These are phyloP conservation scores for Paraphoma chrysanthemicola DNA, from an alignment of 2,329 filamentous ascomycete genomes.

Conservation along the genomic window DNA sequence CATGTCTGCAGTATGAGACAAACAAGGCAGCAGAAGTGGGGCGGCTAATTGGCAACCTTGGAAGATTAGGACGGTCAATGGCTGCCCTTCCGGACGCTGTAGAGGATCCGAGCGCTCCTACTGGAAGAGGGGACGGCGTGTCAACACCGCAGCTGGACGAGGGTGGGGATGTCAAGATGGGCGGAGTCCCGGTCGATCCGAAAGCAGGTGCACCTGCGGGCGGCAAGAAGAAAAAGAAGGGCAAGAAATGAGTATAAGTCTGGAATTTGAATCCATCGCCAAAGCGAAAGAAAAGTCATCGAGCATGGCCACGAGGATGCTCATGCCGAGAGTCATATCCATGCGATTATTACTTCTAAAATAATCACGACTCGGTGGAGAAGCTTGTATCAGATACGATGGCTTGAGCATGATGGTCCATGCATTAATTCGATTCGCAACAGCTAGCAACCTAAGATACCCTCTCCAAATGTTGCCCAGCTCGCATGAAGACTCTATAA, in stretches of 20 bases:
- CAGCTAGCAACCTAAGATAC: slow-evolving; percentile 7
- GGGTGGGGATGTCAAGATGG: slow-evolving; percentile 36
- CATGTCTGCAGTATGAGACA: slow-evolving; percentile 88
- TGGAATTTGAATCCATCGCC: too few species aligned
- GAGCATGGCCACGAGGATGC: neutral
- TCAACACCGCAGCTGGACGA: slow-evolving; percentile 44
- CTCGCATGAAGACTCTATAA: neutral
- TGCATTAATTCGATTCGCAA: neutral
- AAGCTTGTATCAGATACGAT: too few species aligned
- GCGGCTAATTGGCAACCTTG: slow-evolving; percentile 78
- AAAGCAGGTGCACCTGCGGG: slow-evolving; percentile 26
- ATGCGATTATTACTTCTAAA: too few species aligned
- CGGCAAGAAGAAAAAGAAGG: slow-evolving; percentile 60
- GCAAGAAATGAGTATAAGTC: slow-evolving; percentile 52
- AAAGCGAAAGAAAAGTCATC: neutral
- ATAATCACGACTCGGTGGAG: too few species aligned
- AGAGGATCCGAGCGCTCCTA: slow-evolving; percentile 48
- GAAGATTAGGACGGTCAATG: slow-evolving; percentile 73
- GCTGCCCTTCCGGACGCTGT: slow-evolving; percentile 55
- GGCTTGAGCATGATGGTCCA: too few species aligned
- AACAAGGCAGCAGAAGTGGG: slow-evolving; percentile 90
- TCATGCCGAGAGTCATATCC: too few species aligned
- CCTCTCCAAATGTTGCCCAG: neutral
- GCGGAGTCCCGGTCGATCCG: slow-evolving; percentile 28
- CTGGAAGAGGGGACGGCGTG: slow-evolving; percentile 29